Evolutionary conservation across 352 stramenopile species (phyloP), one percentile per base, ranked within the genome.

Genomic region (Elongisporangium anandrum): DNA sequence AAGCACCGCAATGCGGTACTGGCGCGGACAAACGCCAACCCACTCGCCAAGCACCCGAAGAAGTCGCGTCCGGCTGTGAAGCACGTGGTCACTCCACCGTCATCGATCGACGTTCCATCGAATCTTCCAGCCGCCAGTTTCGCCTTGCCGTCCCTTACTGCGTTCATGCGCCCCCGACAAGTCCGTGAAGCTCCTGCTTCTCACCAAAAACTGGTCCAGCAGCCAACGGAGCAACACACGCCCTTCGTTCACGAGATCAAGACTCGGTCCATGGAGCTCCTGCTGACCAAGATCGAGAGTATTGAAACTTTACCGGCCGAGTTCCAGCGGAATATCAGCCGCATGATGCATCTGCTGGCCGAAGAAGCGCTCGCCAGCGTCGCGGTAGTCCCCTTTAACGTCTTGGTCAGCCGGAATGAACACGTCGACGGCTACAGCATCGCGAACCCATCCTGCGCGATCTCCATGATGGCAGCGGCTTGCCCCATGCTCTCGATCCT

Each of bases 21-120:
- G 0, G 73, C 71, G 8, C 75, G 79, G 4, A 69, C 68, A 22
- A 59, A 80, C 39, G 71, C 81, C 47, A 71, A 87, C 58, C 79
- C 79, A 19, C 60, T 85, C n/a, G 77, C 77, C 2, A 85, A 87
- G 52, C 74, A 87, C 57, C 78, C 80, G 0, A 90, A 88, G 56
- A 81, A 81, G 50, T 58, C 68, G 26, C 24, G 24, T 34, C n/a
- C 24, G 24, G 24, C 24, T n/a, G n/a, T n/a, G n/a, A n/a, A n/a
- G n/a, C n/a, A n/a, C n/a, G n/a, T n/a, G n/a, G n/a, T n/a, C n/a
- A n/a, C n/a, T n/a, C n/a, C n/a, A n/a, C n/a, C n/a, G n/a, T n/a
- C n/a, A n/a, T n/a, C n/a, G n/a, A n/a, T n/a, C n/a, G n/a, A n/a
- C n/a, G n/a, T n/a, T n/a, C n/a, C n/a, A n/a, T n/a, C n/a, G n/a